A percentile compares a stretch with the other conserved stretches of the same genome.
These are phyloP conservation scores for Nemania abortiva DNA, from an alignment of 2,329 filamentous ascomycete genomes.

Conservation along the genomic window DNA sequence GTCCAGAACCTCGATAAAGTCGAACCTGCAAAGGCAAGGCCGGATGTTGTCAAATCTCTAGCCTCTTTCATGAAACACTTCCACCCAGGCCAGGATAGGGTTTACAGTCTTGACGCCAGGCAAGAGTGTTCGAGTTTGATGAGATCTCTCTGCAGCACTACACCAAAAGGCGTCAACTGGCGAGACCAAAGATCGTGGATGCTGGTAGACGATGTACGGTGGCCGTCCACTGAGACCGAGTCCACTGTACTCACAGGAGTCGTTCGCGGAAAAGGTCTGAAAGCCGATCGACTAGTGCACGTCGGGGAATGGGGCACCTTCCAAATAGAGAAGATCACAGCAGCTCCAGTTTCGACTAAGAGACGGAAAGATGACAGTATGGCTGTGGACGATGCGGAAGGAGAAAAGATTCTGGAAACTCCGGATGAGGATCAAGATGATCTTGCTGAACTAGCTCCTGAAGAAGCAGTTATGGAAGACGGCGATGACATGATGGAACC, in stretches of 20 bases:
- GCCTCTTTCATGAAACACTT: conserved; percentile 96
- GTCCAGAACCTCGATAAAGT: conserved; percentile 84
- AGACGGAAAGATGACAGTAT: conserved; percentile 75
- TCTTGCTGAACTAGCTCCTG: conserved; percentile 84
- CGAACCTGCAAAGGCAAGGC: conserved; percentile 81
- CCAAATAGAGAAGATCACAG: conserved; percentile 88
- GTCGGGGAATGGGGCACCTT: conserved; percentile 95
- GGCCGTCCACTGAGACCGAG: conserved; percentile 70
- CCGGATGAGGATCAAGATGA: conserved; percentile 87
- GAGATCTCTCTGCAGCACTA: conserved; percentile 89
- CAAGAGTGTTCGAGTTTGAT: conserved; percentile 94
- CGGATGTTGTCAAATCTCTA: conserved; percentile 82
- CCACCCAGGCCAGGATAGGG: conserved; percentile 90
- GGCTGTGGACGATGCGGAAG: conserved; percentile 70
- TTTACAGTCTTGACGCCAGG: conserved; percentile 87
- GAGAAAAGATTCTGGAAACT: conserved; percentile 71
- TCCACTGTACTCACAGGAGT: conserved; percentile 84
- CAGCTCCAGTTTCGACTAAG: conserved; percentile 74
- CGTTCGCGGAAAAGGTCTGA: conserved; percentile 86
- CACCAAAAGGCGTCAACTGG: conserved; percentile 95
- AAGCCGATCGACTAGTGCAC: conserved; percentile 90
- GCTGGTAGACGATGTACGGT: conserved; percentile 84
- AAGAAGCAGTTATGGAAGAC: conserved; percentile 80
- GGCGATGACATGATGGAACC: conserved; percentile 51
- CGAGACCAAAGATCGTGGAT: conserved; percentile 96